Evolutionary conservation across 352 stramenopile species (phyloP).

Genomic region (Globisporangium yorkense): DNA sequence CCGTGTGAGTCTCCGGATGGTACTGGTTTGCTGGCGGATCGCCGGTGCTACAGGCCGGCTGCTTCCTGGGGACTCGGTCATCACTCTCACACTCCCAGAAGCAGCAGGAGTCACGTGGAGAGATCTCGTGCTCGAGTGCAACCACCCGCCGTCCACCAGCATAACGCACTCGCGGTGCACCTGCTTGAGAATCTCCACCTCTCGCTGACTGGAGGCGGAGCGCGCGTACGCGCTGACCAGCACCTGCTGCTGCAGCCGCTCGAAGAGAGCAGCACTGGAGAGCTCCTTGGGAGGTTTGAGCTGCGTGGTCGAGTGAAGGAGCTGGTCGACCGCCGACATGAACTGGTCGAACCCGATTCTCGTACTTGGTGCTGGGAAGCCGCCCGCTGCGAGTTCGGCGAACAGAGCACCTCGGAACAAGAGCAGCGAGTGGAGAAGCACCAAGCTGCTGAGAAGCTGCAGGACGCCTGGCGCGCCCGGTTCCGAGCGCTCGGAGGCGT

Average conservation of each 20-base stretch:
- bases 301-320: background rate
- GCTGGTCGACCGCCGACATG: conserved; percentile 7
- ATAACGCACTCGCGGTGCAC: conserved; percentile 5
- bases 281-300: background rate
- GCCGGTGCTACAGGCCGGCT: background rate
- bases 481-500: background rate
- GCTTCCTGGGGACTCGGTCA: background rate
- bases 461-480: conserved; percentile 4
- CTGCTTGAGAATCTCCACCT: background rate
- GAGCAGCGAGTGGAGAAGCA: conserved; percentile 38
- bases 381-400: background rate
- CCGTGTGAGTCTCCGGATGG: background rate
- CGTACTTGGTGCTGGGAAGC: background rate
- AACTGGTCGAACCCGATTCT: conserved; percentile 7
- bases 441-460: conserved; percentile 29
- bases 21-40: conserved; percentile 1
- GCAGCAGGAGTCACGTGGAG: too few relatives aligned
- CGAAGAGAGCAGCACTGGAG: background rate
- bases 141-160: conserved; percentile 1
- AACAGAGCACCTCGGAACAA: conserved; percentile 11
- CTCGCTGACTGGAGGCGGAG: background rate
- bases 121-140: background rate
- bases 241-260: conserved; percentile 6
- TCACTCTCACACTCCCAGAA: background rate
- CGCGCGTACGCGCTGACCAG: conserved; percentile 6